These are phyloP conservation scores for Phytopythium delawarense DNA, from an alignment of 352 stramenopile species.

Conservation along the genomic window DNA sequence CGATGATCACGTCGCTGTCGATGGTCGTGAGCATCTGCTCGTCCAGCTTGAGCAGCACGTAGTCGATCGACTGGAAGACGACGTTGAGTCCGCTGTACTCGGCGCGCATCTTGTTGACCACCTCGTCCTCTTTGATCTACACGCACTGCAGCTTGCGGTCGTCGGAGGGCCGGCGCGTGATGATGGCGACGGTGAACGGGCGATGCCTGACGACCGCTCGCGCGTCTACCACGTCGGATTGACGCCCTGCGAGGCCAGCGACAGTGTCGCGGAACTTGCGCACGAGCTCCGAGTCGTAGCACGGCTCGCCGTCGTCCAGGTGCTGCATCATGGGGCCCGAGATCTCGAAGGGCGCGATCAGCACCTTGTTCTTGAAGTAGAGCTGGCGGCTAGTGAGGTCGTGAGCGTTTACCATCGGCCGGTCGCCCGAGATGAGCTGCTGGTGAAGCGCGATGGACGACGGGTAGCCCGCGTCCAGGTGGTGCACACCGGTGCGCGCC, in stretches of 20 bases:
- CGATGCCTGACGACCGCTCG: not conserved
- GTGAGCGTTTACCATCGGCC: constrained; percentile 21
- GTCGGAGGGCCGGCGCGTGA: constrained; percentile 43
- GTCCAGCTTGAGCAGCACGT: constrained; percentile 39
- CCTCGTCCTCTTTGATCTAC: constrained; percentile 63
- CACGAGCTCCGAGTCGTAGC: no score
- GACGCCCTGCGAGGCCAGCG: constrained; percentile 17
- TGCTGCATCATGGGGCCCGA: no score
- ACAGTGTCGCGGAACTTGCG: not conserved
- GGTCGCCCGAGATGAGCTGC: constrained; percentile 22
- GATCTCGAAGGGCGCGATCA: no score
- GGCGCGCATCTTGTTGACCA: constrained; percentile 33
- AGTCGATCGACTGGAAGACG: constrained; percentile 61
- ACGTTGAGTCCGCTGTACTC: constrained; percentile 24
- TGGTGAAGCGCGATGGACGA: constrained; percentile 37
- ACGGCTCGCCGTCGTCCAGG: no score
- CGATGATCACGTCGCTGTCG: constrained; percentile 70
- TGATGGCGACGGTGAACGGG: constrained; percentile 42
- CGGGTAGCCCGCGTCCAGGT: constrained; percentile 39
- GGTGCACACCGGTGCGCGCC: constrained; percentile 28
- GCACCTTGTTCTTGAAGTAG: constrained; percentile 21
- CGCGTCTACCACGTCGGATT: no score
- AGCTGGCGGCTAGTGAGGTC: constrained; percentile 22
- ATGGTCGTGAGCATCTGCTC: constrained; percentile 67
- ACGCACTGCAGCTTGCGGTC: constrained; percentile 49